Base-by-base conservation (phyloP, 441 rosid genomes). In the Daphne laureola region DNA sequence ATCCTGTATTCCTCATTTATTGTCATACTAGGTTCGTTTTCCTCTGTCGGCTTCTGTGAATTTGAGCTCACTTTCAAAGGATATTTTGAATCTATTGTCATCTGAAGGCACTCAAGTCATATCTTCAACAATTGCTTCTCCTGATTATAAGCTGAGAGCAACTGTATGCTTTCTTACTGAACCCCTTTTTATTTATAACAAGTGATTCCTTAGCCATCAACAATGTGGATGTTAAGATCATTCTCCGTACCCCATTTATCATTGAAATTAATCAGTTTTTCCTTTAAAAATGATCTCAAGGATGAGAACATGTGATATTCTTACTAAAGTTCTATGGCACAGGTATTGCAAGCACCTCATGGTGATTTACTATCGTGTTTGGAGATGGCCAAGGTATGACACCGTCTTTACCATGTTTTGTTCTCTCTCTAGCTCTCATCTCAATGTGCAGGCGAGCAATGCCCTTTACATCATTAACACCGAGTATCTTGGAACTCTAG, bases 301-400 rank as follows among this genome's bases (percentile, higher is more conserved):
- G 17, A 25, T 40, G 17, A 48, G 45, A 62, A 62, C 5, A 48
- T 31, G 43, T 50, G 15, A 57, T 42, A 2, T 14, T 61, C 61
- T 63, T 26, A 31, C 35, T 35, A 18, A 53, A 43, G 49, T 53
- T 26, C 6, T 59, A 5, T 26, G 42, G 43, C 51, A 49, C 57
- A 87, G 98, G 80, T 87, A 54, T 57, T 89, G 66, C 83, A 78
- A 74, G 98, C 89, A 25, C 90, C 96, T 46, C 89, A 83, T 57
- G 97, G 97, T 35, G 87, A 87, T 79, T 64, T 93, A 51, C 40
- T 65, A 25, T 63, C 96, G 4, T 87, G 95, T 64, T 80, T 89
- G 88, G 96, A 93, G 73, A 78, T 93, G 93, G 93, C 95, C 16
- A 87, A 89, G 96, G 98, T 75, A 76, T 47, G 55, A 23, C 54